Evolutionary conservation across 352 stramenopile genomes (phyloP), one percentile per base, ranked within the genome.

Genomic region (Globisporangium iwayamae): DNA sequence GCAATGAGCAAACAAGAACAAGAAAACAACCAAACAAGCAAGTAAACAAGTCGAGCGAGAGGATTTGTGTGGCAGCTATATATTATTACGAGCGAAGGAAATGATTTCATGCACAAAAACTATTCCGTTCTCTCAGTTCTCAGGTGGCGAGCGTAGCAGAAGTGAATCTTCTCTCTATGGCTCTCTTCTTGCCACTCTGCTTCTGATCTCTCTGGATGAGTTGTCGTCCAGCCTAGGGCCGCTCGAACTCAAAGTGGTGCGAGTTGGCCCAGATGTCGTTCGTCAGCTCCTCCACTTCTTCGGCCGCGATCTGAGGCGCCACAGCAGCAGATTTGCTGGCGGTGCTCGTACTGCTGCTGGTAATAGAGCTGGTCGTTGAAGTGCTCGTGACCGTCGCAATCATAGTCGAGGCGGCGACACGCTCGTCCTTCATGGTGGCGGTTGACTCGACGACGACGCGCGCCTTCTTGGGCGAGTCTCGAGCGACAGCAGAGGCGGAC

Each of bases 261-360:
- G 83, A 88, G 70, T 92, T 92, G 45, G 78, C 77, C 83, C 83
- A 92, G 63, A 92, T 92, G 47, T 90, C 81, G 69, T 90, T 90
- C 51, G 83, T 83, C 32, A 92, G 70, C 34, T 73, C 72, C 32
- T 80, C 80, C n/a, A 88, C 83, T 2, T 87, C 77, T 16, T 78
- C 73, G 25, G 76, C 79, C 18, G 74, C 71, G n/a, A 75, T 62
- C 36, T 56, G 39, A 20, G 38, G 38, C 20, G 56, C 16, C 7
- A 22, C 46, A 14, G 1, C 38, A 11, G 13, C 22, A 52, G 55
- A 20, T 9, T 48, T 30, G 13, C 41, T 45, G 18, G 45, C 48
- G 11, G n/a, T 67, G 51, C 63, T 55, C 3, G 47, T 69, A 46
- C 58, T 68, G 22, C 66, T 56, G 28, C 4, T 20, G 51, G 32